These are phyloP conservation scores for Cubamyces sp. DNA, from an alignment of 768 basidiomycete species.

Conservation along the genomic window DNA sequence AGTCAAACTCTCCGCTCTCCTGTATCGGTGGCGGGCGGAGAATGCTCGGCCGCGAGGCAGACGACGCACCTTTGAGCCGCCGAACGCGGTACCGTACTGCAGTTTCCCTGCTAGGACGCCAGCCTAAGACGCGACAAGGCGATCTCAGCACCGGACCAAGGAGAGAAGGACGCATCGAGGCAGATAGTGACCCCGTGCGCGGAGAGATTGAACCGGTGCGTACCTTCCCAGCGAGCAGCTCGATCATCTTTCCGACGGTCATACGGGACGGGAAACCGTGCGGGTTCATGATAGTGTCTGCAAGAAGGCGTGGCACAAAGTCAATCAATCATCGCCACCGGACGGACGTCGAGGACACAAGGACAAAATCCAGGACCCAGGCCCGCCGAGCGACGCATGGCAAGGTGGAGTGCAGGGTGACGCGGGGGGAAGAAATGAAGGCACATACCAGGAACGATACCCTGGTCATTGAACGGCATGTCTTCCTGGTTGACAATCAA, in stretches of 20 bases:
- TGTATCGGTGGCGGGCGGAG: background rate
- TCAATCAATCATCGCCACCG: slow-evolving; percentile 13
- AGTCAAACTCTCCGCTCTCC: background rate
- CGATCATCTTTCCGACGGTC: slow-evolving; percentile 99
- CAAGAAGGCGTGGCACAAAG: background rate
- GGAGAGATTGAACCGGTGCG: slow-evolving; percentile 4
- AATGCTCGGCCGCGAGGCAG: slow-evolving; percentile 4
- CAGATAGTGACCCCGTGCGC: background rate
- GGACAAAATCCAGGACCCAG: background rate
- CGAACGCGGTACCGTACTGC: slow-evolving; percentile 95
- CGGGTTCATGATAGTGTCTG: slow-evolving; percentile 99
- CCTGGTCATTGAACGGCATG: slow-evolving; percentile 99
- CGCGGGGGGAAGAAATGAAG: slow-evolving; percentile 15
- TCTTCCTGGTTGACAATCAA: slow-evolving; percentile 99
- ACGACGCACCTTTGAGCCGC: slow-evolving; percentile 84
- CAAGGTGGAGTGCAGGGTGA: background rate
- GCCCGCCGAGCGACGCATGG: background rate
- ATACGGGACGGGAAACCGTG: slow-evolving; percentile 99
- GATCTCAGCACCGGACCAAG: slow-evolving; percentile 6
- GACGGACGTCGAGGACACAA: background rate
- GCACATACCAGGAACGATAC: slow-evolving; percentile 82
- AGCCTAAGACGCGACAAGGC: slow-evolving; percentile 53
- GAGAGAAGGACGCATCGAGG: background rate
- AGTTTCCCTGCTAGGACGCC: slow-evolving; percentile 89
- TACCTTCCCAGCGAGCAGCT: slow-evolving; percentile 93